phyloP scores from a whole-genome alignment of 495 filamentous ascomycete genomes.

The Penicillium macrosclerotiorum region DNA sequence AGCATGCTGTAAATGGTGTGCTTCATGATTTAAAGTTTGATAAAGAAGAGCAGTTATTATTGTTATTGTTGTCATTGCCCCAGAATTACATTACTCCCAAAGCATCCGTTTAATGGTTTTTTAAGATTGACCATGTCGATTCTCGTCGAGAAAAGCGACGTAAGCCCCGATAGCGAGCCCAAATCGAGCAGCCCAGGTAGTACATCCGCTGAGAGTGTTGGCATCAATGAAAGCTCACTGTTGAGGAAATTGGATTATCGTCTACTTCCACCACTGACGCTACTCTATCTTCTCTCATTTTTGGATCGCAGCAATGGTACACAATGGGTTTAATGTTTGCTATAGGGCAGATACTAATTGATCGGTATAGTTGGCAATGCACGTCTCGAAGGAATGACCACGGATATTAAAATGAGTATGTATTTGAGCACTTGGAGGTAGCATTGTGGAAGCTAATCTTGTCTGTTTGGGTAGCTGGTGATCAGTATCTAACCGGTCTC shows the following conservation, averaged over 20 bases:
- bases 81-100: too few relatives aligned
- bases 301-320: constrained; percentile 74
- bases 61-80: too few relatives aligned
- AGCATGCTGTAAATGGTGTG: background rate
- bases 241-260: constrained; percentile 64
- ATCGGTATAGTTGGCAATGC: constrained; percentile 50
- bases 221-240: constrained; percentile 59
- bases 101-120: background rate
- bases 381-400: constrained; percentile 59
- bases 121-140: constrained; percentile 6
- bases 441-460: constrained; percentile 3
- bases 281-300: constrained; percentile 72
- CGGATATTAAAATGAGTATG: constrained; percentile 60
- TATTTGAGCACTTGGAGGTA: background rate
- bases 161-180: background rate
- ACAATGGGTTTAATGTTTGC: too few relatives aligned
- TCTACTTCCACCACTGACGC: constrained; percentile 63
- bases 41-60: too few relatives aligned
- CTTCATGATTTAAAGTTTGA: background rate
- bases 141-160: constrained; percentile 8
- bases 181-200: constrained; percentile 15
- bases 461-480: constrained; percentile 44
- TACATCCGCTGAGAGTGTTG: constrained; percentile 17
- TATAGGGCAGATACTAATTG: constrained; percentile 17
- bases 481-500: constrained; percentile 69